Base-by-base conservation (phyloP, 176 grass and related monocot genomes). In the Triticum turgidum region DNA sequence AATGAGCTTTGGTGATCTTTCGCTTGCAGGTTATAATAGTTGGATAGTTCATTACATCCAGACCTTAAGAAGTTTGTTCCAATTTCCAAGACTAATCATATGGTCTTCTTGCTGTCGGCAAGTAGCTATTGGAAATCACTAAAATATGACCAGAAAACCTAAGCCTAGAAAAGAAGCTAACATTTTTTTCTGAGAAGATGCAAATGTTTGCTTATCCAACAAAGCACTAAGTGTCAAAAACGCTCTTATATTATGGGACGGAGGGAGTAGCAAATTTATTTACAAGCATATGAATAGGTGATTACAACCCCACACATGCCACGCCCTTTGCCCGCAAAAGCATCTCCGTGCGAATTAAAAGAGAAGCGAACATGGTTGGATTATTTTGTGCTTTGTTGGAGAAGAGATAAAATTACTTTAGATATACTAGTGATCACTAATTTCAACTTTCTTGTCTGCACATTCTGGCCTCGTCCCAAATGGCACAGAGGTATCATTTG, bases 391-490 rank as follows among this genome's bases (percentile, higher is more conserved):
- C 61, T 21, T 65, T 81, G 25, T 81, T 11, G 5, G 61, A 14
- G 61, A 42, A 66, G 51, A 14, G 22, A 37, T 30, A 41, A 32
- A 35, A 13, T 66, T 58, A 58, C 54, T 58, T 58, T 66, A 32
- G n/a, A 39, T 21, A 13, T 79, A 42, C 29, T 51, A 65, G 29
- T 30, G 21, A 72, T 39, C 49, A 13, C 29, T 79, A 52, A 14
- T 24, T 64, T 65, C 9, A 65, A 30, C 66, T 89, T 84, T 80
- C 49, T 75, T 79, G n/a, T 80, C 80, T 79, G 56, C 33, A 80
- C 51, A 47, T 45, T 49, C 38, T n/a, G 38, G 25, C 10, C 24
- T 65, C 6, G 15, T 64, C 65, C 78, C 24, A 29, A 80, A 66
- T 30, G 61, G 61, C 62, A 17, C 15, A 41, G 22, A 61, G 18